Evolutionary conservation across 306 rosid genomes (phyloP).

Genomic region (cucumber (Cucumis sativus)): Cucumber_9930_V3 NC_026660.2:12730001-12730500

Average conservation of each 20-base stretch:
- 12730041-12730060: neutral
- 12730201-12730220: neutral
- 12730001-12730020: no score
- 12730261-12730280: neutral
- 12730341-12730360: neutral
- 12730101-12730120: no score
- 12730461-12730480: conserved; percentile 55
- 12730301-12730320: neutral
- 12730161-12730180: neutral
- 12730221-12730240: neutral
- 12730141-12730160: neutral
- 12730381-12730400: neutral
- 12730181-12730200: neutral
- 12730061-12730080: no score
- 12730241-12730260: neutral
- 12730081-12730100: neutral
- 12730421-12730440: neutral
- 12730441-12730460: conserved; percentile 50
- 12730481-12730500: conserved; percentile 45
- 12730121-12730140: neutral
- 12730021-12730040: no score
- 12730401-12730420: neutral
- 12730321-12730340: neutral
- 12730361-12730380: neutral
- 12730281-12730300: neutral